These are phyloP conservation scores for Blumeria hordei DNA, from an alignment of 2,329 filamentous ascomycete species.

Conservation along the genomic window DNA sequence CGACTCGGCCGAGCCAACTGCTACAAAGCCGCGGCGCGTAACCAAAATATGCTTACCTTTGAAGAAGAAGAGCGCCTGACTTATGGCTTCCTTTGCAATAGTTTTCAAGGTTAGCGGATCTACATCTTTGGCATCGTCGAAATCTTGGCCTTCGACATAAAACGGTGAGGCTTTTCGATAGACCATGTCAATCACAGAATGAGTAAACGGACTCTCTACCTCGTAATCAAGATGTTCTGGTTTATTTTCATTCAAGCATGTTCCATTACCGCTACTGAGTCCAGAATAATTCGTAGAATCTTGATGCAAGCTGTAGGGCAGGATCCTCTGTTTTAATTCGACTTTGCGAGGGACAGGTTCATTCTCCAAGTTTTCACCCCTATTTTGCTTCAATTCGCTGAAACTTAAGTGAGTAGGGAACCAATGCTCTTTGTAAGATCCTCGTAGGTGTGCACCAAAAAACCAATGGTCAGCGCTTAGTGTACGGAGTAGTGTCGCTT, in stretches of 20 bases:
- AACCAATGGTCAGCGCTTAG: conserved; percentile 1
- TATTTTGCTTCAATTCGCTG: no score
- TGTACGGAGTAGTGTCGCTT: background rate
- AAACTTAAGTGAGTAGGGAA: background rate
- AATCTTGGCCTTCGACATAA: background rate
- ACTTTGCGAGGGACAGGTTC: no score
- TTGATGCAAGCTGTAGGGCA: no score
- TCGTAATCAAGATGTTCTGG: background rate
- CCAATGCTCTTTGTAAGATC: background rate
- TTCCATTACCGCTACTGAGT: no score
- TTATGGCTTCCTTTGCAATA: background rate
- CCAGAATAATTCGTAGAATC: no score
- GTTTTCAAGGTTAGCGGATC: background rate
- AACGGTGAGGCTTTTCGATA: background rate
- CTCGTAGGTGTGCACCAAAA: background rate
- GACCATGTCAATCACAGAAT: background rate
- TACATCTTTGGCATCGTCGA: background rate
- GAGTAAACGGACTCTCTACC: background rate
- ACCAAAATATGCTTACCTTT: conserved; percentile 2
- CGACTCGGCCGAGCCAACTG: conserved; percentile 1
- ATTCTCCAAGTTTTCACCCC: no score
- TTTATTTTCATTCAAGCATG: no score
- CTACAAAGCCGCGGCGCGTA: conserved; percentile 2
- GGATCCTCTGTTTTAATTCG: no score
- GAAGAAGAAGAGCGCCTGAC: background rate